These are phyloP conservation scores for Davidsoniella australis DNA, from an alignment of 2,329 filamentous ascomycete genomes.

Conservation along the genomic window DNA sequence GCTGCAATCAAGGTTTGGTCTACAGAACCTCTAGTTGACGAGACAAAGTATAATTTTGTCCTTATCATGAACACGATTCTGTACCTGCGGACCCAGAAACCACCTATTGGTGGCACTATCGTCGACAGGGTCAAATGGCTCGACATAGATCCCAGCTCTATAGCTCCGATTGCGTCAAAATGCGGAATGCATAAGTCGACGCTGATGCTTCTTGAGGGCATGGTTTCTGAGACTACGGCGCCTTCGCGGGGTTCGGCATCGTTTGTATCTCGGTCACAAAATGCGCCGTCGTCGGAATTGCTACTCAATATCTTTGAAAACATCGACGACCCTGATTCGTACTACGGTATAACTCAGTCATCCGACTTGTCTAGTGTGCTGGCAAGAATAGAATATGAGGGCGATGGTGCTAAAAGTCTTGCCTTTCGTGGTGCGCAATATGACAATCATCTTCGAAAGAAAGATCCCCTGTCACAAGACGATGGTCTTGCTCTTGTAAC, in stretches of 20 bases:
- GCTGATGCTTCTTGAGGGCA: conserved; percentile 62
- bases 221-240: conserved; percentile 16
- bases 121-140: conserved; percentile 73
- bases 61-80: conserved; percentile 64
- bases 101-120: conserved; percentile 60
- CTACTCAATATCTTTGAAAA: conserved; percentile 74
- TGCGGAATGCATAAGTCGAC: conserved; percentile 83
- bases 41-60: conserved; percentile 68
- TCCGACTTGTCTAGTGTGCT: conserved; percentile 64
- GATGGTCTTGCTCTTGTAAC: conserved; percentile 57
- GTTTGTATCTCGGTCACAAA: conserved; percentile 37
- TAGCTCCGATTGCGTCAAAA: conserved; percentile 52
- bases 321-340: conserved; percentile 89
- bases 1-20: conserved; percentile 49
- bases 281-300: conserved; percentile 28
- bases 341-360: conserved; percentile 74
- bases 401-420: conserved; percentile 69
- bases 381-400: conserved; percentile 73
- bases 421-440: conserved; percentile 83
- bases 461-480: conserved; percentile 33
- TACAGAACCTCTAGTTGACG: conserved; percentile 51
- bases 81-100: conserved; percentile 69
- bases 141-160: conserved; percentile 57
- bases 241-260: conserved; percentile 41
- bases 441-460: conserved; percentile 60